Base-by-base conservation (phyloP, 768 basidiomycete genomes). In the Lactifluus subvellereus region DNA sequence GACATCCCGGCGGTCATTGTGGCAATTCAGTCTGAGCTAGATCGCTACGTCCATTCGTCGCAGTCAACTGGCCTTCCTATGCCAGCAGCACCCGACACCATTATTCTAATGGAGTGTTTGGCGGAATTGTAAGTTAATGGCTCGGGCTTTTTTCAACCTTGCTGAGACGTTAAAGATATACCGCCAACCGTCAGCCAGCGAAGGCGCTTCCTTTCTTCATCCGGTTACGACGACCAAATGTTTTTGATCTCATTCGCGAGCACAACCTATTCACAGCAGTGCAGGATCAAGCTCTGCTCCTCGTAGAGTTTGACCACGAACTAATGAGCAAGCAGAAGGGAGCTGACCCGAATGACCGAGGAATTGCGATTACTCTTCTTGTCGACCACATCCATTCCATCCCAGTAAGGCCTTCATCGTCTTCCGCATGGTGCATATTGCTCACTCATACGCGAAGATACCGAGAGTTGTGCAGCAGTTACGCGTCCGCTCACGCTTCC, bases 361-460 rank as follows among this genome's bases (percentile, higher is more conserved):
- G 92, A 40, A 83, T 87, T 42, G 94, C 94, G 0, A 93, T 98
- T 63, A 82, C 82, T 37, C 70, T 99, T 59, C 80, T 99, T 32
- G 94, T 98, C 16, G 87, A 98, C 66, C 93, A 98, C 70, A 90
- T 91, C 0, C 91, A 98, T 71, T 96, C 96, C 14, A 98, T 99
- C 71, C 94, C 95, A 4, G 96, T 94, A 60, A 66, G 56, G 86
- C 35, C 33, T 60, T 37, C 32, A 37, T 32, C n/a, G 16, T n/a
- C 43, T 9, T 57, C 14, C 30, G 30, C 38, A 33, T n/a, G 1
- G 16, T 16, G 30, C 30, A 35, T 20, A 57, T 49, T 22, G 27
- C 42, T 13, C 57, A 42, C 40, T 37, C 11, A 42, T 27, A n/a
- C 3, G 58, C n/a, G 45, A 68, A 98, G 96, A 88, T 93, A 47